Base-by-base conservation (phyloP, 768 basidiomycete species). In the Amanita subjunquillea region DNA sequence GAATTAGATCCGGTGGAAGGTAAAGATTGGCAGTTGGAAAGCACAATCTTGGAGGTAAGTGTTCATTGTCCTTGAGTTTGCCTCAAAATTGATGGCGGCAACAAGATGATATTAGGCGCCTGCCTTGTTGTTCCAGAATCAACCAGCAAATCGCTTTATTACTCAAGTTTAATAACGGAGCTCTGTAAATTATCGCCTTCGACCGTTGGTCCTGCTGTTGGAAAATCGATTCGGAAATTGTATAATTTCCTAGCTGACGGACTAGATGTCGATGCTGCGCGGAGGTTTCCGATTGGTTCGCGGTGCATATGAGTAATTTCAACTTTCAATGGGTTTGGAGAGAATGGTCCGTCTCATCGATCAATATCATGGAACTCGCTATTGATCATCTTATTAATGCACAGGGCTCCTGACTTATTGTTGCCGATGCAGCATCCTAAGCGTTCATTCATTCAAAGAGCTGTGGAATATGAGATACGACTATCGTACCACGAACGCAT, bases 261-360 rank as follows among this genome's bases (percentile, higher is more conserved):
- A 0, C 71, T 98, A 29, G 95, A 97, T 56, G 80, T 89, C 6
- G 94, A 95, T 55, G 71, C 90, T 48, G 74, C 84, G 1, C 78
- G 85, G 45, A 75, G 91, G 29, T 88, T 93, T 83, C 89, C 0
- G 93, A 97, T 55, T 99, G 96, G 96, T 96, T 98, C 59, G 78
- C 91, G 2, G 76, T 88, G 2, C 96, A 99, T 61, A 86, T 99
- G 83, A 94, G 91, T 58, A 99, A 99, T 69, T 99, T 97, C 65
- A 86, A 85, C 23, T 99, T 97, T 69, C 83, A 86, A 60, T 98
- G 96, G 96, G 91, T 96, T 12, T 99, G 96, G 96, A 94, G 91
- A 62, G 96, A 98, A 76, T 99, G 96, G 95, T 93, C 48, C 42
- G 83, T 68, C 3, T 23, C 42, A 37, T 15, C 25, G 15, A 3